phyloP scores from a whole-genome alignment of 179 eudicot species.

The Actinidia chinensis region DNA sequence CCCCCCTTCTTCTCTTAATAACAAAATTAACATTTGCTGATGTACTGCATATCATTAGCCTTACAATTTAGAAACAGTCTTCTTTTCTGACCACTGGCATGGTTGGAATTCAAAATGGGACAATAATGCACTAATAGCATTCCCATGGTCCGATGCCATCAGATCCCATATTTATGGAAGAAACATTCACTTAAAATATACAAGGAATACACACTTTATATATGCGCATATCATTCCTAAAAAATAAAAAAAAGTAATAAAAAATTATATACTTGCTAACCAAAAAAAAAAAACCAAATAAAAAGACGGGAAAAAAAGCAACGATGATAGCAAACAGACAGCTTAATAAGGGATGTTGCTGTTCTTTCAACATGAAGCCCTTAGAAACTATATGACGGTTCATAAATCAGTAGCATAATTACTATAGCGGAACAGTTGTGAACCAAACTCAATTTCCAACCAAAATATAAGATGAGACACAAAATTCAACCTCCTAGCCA shows the following conservation, averaged over 20 bases:
- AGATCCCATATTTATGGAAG: conserved; percentile 85
- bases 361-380: neutral
- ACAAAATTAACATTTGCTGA: neutral
- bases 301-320: neutral
- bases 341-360: neutral
- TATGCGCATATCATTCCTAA: conserved; percentile 80
- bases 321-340: neutral
- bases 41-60: neutral
- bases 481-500: too few species aligned
- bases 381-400: neutral
- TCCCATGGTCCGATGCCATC: conserved; percentile 81
- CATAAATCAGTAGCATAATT: neutral
- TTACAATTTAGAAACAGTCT: conserved; percentile 92
- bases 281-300: neutral
- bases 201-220: conserved; percentile 93
- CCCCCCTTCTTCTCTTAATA: neutral
- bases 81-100: conserved; percentile 92
- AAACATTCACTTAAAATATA: conserved; percentile 80
- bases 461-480: too few species aligned
- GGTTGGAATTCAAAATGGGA: conserved; percentile 84
- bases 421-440: neutral
- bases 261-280: neutral
- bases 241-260: conserved; percentile 13
- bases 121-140: conserved; percentile 68
- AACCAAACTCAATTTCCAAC: too few species aligned